Evolutionary conservation across 2,329 filamentous ascomycete species (phyloP), one percentile per base, ranked within the genome.

Genomic region (Hypomyces rosellus): DNA sequence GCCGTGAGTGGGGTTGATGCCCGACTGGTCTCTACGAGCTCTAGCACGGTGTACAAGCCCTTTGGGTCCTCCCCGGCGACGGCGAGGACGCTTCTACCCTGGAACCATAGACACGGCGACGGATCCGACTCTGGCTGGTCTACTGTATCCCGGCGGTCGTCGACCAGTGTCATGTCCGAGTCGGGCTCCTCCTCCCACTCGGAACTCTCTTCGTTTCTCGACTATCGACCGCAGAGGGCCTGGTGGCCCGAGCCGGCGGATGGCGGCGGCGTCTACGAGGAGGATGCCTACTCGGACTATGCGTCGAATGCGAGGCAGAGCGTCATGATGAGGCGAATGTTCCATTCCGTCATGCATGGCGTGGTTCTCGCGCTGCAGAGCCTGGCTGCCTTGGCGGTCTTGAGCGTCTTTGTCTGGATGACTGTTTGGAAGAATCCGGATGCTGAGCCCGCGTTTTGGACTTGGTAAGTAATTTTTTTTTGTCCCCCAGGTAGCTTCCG

Each of bases 351-450:
- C 5, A 47, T 64, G 38, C 64, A 66, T 33, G 60, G 56, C 8
- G 46, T 61, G 36, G 51, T 65, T 46, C 52, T 68, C n/a, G 55
- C 38, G 16, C 9, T 61, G 40, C 61, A 68, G 49, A 60, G 57
- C 46, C 18, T 51, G 2, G 57, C 58, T 8, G 54, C 61, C n/a
- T 37, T 64, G 34, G 51, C 38, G 1, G 56, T 65, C 15, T 58
- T 64, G 18, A 56, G 61, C 11, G 57, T 59, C 11, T 45, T 66
- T 20, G 55, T 60, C 30, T 63, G 61, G 49, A 54, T 62, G 34
- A 57, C 59, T 2, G 50, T 65, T 14, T 63, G 58, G 58, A 55
- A 57, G 50, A 51, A 51, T 1, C 40, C 40, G 9, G 57, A 59
- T 3, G 34, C 50, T 0, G 61, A 60, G 8, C 54, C 55, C 5